Base-by-base conservation (phyloP, 768 basidiomycete species). In the Strobilomyces dryophilus region DNA sequence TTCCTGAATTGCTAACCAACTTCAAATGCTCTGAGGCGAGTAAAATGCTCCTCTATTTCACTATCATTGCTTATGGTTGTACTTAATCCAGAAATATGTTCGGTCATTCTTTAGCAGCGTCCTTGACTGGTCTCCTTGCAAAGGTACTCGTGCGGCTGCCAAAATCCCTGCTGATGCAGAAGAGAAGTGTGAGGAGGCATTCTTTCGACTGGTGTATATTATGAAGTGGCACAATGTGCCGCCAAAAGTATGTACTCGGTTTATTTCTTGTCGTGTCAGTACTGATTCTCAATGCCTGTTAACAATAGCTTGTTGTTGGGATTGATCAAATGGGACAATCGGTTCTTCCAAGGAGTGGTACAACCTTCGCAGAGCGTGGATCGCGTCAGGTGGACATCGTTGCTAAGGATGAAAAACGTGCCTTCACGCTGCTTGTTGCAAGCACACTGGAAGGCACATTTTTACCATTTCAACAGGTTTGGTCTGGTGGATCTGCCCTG, bases 381-480 rank as follows among this genome's bases (percentile, higher is more conserved):
- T 46, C 45, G 24, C 15, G 14, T 8, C 45, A 46, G 26, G 24
- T 47, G n/a, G 46, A 47, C 17, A 47, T 47, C 24, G 24, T 47
- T 5, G 35, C 46, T 9, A 47, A 47, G n/a, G 35, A 47, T 12
- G 24, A 47, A n/a, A 47, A 47, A 17, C 57, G 56, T 1, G 68
- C 69, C 0, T 71, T 60, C 45, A 72, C 68, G 5, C 37, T 72
- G 3, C 49, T 61, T 44, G 66, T 72, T 0, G 60, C 67, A 0
- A 62, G 55, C 12, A 58, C 63, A 1, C 48, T 63, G 2, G 51
- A 51, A 6, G 70, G 70, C 1, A 54, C 60, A 11, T 52, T 69
- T 8, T 53, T 73, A 2, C 71, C 71, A 2, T 68, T 71, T 42
- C 71, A 73, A 49, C 60, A 63, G 8, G 55, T 73, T 11, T 73